Conservation (phyloP, 176 grass and related monocot genomes). For the Musa beccarii region DNA sequence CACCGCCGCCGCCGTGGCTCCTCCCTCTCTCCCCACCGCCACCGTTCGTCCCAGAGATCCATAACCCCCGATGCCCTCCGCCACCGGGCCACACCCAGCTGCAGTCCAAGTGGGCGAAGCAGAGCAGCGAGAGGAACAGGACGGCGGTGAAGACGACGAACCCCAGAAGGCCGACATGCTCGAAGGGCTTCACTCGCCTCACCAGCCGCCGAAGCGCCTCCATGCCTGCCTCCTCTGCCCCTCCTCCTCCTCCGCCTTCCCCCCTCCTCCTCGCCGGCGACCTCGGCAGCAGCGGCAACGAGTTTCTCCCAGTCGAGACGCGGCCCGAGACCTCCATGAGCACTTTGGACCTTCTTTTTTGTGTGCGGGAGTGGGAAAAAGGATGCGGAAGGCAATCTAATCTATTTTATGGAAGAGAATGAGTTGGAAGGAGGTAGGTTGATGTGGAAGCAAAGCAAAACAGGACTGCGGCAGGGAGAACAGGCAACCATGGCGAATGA, state of each 20-base stretch:
- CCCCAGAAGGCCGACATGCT: constrained; percentile 6
- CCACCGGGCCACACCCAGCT: background rate
- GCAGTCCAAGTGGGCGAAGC: background rate
- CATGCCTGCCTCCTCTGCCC: background rate
- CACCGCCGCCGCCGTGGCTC: background rate
- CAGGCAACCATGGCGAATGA: background rate
- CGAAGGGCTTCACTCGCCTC: constrained; percentile 11
- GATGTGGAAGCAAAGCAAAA: background rate
- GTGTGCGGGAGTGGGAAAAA: background rate
- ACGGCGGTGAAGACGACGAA: constrained; percentile 1
- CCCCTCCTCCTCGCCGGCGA: background rate
- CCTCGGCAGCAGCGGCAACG: background rate
- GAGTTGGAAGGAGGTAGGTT: background rate
- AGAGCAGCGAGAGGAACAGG: background rate
- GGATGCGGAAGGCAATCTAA: background rate
- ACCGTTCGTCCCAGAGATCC: background rate
- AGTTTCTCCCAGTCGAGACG: background rate
- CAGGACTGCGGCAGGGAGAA: background rate
- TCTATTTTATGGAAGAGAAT: background rate
- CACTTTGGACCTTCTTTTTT: background rate
- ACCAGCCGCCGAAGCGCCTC: background rate
- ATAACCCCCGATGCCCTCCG: background rate
- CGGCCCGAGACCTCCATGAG: background rate
- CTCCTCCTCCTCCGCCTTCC: background rate
- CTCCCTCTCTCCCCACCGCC: background rate